Base-by-base conservation (phyloP, 192 early-diverging fungal genomes). In the Podila epicladia region DNA sequence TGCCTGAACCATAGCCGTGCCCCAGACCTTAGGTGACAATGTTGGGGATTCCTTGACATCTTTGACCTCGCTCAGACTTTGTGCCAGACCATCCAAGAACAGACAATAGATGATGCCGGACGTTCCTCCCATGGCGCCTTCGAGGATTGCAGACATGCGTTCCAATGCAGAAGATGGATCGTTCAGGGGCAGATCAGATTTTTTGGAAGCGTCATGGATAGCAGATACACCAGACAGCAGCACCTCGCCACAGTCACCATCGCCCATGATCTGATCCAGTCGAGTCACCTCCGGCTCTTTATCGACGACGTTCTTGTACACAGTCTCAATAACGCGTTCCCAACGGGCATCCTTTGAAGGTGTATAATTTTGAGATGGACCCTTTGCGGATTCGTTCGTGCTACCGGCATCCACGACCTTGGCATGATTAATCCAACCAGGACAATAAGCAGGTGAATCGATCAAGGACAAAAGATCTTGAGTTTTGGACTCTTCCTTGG, bases 201-300 rank as follows among this genome's bases (percentile, higher is more conserved):
- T 49, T 58, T 89, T 67, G 7, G 86, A 70, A 5, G 87, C 89
- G 8, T 87, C 73, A 53, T 75, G 74, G 61, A 94, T 84, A 37
- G 89, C 86, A n/a, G 83, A 86, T 20, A 90, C 93, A 17, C 93
- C 94, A 5, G 86, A 82, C 19, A 87, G 82, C 45, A 96, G 77
- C 13, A 92, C 92, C 19, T 89, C 75, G 19, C 95, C 95, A 70
- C 94, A 96, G 76, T 96, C 95, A 19, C 95, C 95, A 69, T 96
- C 95, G 28, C 95, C 95, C 65, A 90, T 84, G 64, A 95, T 74
- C 62, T 89, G 89, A 65, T 96, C 95, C 41, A 90, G 87, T 35
- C 79, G 71, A 5, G 93, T 95, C 38, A 96, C 83, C 17, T 87
- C 71, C 2, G 94, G 89, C 15, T 76, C 74, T 32, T 84, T 77